Percentiles rank a stretch among this genome's conserved stretches.
Evolutionary conservation across 495 filamentous ascomycete species (phyloP).

Genomic region (Talaromyces thailandensis): DNA sequence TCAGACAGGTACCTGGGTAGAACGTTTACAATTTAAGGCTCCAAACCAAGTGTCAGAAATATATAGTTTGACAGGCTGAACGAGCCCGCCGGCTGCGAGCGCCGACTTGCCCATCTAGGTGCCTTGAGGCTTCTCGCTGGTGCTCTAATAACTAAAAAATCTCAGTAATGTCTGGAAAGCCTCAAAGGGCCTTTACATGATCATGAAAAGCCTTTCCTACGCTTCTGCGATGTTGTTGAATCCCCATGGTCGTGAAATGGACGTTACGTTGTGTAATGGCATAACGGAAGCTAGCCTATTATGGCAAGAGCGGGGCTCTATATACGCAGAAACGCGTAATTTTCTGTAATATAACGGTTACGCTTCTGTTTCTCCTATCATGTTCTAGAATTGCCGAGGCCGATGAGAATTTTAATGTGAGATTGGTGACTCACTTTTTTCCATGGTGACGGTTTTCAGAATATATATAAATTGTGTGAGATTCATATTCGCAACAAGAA

Average conservation of each 20-base stretch:
- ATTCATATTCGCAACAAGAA: not conserved
- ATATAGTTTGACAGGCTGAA: not conserved
- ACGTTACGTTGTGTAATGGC: not conserved
- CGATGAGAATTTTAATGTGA: not conserved
- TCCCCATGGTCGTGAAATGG: not conserved
- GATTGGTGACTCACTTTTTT: not conserved
- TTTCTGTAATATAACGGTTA: not conserved
- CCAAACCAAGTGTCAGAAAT: not conserved
- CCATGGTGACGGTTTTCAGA: not conserved
- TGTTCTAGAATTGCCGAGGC: not conserved
- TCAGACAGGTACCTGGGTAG: no score
- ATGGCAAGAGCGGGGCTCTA: not conserved
- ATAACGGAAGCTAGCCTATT: not conserved
- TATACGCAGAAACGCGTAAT: not conserved
- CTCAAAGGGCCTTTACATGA: not conserved
- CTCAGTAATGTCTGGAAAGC: not conserved
- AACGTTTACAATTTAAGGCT: no score
- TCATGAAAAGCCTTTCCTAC: not conserved
- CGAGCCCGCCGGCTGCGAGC: not conserved
- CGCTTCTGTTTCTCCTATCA: not conserved
- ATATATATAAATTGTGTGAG: not conserved
- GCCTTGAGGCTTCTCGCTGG: not conserved
- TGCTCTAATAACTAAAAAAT: not conserved
- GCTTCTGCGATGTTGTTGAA: not conserved
- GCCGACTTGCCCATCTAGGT: not conserved